A percentile compares a stretch with the other conserved stretches of the same genome.
Evolutionary conservation across 805 yeast species (phyloP).

Genomic region (Kluyveromyces starmeri): DNA sequence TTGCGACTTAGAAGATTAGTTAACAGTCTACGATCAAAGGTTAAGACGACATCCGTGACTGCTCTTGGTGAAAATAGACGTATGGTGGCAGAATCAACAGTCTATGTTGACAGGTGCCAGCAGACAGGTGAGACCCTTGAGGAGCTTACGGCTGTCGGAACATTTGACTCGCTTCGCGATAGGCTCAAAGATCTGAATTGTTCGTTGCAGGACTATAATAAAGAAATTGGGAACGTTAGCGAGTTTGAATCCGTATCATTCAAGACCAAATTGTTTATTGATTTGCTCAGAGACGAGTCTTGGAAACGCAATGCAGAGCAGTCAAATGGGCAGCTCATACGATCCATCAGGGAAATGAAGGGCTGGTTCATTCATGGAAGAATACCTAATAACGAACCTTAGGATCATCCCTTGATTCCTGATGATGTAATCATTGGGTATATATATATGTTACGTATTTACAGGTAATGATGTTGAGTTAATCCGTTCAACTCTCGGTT

Average conservation of each 20-base stretch:
- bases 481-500: too few species aligned
- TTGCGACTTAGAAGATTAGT: constrained; percentile 25
- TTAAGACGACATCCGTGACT: constrained; percentile 32
- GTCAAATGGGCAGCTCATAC: background rate
- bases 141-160: too few species aligned
- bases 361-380: constrained; percentile 35
- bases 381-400: constrained; percentile 16
- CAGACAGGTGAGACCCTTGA: constrained; percentile 15
- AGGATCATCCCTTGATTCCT: too few species aligned
- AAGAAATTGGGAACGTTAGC: constrained; percentile 10
- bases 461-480: too few species aligned
- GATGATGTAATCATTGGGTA: too few species aligned
- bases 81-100: constrained; percentile 31
- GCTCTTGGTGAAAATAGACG: constrained; percentile 34
- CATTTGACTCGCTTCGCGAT: too few species aligned
- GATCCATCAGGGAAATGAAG: constrained; percentile 31
- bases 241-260: constrained; percentile 22
- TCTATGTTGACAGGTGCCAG: constrained; percentile 17
- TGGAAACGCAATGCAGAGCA: background rate
- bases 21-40: constrained; percentile 18
- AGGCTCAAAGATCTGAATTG: constrained; percentile 26
- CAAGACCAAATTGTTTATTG: constrained; percentile 23
- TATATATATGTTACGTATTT: too few species aligned
- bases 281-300: constrained; percentile 12
- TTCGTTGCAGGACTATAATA: constrained; percentile 24